Evolutionary conservation across 176 grass and related monocot genomes (phyloP).

Genomic region (Typha latifolia): DNA sequence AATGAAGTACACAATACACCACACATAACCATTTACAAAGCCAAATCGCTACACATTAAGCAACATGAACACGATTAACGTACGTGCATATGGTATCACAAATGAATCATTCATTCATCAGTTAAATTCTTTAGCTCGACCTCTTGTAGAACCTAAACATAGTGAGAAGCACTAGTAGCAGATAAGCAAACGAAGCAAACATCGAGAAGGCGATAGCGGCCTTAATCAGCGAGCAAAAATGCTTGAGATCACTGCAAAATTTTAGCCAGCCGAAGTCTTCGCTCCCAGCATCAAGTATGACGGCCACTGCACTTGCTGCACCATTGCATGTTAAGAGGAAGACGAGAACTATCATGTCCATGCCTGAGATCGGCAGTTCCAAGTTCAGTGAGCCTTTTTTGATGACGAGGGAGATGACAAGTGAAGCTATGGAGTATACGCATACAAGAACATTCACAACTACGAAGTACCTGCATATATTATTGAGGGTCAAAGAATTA

Average conservation of each 20-base stretch:
- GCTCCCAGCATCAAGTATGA: background rate
- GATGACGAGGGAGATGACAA: background rate
- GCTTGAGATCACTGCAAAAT: too few relatives aligned
- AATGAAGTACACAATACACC: too few relatives aligned
- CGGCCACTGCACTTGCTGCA: background rate
- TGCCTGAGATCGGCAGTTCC: background rate
- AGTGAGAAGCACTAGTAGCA: background rate
- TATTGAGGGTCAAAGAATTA: too few relatives aligned
- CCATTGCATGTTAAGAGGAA: constrained; percentile 6
- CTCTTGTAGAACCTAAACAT: background rate
- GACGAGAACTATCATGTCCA: background rate
- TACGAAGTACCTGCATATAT: constrained; percentile 2
- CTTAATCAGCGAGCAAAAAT: too few relatives aligned
- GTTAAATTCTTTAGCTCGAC: too few relatives aligned
- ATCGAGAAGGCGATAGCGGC: background rate
- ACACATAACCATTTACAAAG: too few relatives aligned
- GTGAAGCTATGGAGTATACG: background rate
- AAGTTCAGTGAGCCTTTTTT: background rate
- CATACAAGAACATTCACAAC: constrained; percentile 1
- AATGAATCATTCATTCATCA: too few relatives aligned
- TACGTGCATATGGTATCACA: too few relatives aligned
- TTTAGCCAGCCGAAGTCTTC: too few relatives aligned
- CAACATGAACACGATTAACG: too few relatives aligned
- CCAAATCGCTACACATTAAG: too few relatives aligned
- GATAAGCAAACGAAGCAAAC: background rate